Evolutionary conservation across 768 basidiomycete genomes (phyloP), one percentile per base, ranked within the genome.

Genomic region (Lactifluus volemus): DNA sequence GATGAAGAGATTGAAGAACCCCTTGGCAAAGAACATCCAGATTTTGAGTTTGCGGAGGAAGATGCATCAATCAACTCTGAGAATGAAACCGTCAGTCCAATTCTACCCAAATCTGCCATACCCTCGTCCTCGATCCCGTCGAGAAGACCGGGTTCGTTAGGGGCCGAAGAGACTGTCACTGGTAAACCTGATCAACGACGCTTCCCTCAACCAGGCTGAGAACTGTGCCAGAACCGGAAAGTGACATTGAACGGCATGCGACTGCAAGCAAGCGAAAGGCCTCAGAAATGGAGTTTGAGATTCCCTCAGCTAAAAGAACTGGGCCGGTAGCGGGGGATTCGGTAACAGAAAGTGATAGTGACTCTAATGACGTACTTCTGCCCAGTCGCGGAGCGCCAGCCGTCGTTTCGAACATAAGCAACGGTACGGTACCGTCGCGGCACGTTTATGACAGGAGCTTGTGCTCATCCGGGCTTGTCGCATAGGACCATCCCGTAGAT

Each of bases 221-320:
- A 34, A 49, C 45, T 21, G 44, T 32, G 39, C 39, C 50, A 49
- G 75, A 77, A 63, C 49, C 74, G 34, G 75, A 76, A 60, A 64
- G 65, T 55, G 63, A 62, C n/a, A 41, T 7, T 49, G 60, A 58
- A 45, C 53, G 30, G 4, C 44, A 48, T 39, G 39, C 19, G 42
- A 41, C 30, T n/a, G 21, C 55, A 48, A 48, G 19, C 57, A 64
- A 55, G 34, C 57, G 60, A 34, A 55, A 38, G 50, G 60, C 60
- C 19, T 57, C 60, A 8, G 54, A 63, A 48, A 44, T 49, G 51
- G 60, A 47, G 17, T 63, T 55, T 32, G 34, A 58, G 19, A 62
- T 52, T 19, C 61, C 57, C 14, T 32, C 52, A 38, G 48, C 56
- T 30, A 63, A 63, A 47, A 45, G 61, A 42, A 49, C 39, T 49